Evolutionary conservation across 306 rosid species (phyloP).

Genomic region (Cucumis hystrix): DNA sequence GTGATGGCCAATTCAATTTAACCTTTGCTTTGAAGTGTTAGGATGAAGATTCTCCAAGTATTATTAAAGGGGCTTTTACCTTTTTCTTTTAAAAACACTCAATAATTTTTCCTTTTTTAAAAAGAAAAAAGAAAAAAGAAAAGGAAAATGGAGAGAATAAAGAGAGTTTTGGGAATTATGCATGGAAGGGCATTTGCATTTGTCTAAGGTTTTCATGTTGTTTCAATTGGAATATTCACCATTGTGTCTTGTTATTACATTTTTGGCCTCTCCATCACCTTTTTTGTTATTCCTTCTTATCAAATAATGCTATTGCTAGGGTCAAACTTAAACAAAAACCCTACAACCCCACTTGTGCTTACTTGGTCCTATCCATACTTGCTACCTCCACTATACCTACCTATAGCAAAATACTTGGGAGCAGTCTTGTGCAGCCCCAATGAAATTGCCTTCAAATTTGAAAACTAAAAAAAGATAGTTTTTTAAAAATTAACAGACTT

Average conservation of each 20-base stretch:
- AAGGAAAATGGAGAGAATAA: not conserved
- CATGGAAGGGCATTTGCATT: not conserved
- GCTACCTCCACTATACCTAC: not conserved
- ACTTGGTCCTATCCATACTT: not conserved
- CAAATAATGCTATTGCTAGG: not conserved
- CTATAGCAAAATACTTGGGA: too few species aligned
- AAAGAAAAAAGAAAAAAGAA: too few species aligned
- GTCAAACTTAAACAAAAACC: not conserved
- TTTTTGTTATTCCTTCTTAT: not conserved
- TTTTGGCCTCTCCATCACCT: not conserved
- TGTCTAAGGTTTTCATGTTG: constrained; percentile 9
- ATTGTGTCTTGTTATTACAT: not conserved
- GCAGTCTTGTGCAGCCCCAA: too few species aligned
- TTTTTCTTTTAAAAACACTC: constrained; percentile 11
- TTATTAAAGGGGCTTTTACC: constrained; percentile 32
- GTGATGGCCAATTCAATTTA: not conserved
- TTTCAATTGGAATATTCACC: constrained; percentile 1
- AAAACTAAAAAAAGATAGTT: too few species aligned
- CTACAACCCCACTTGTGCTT: not conserved
- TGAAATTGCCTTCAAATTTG: too few species aligned
- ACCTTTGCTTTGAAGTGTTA: constrained; percentile 3
- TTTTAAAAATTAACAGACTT: too few species aligned
- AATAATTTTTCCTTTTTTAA: not conserved
- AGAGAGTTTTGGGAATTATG: not conserved
- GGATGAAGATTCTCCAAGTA: constrained; percentile 53